Base-by-base conservation (phyloP, 805 yeast species). In the Ogataea paradorogensis region DNA sequence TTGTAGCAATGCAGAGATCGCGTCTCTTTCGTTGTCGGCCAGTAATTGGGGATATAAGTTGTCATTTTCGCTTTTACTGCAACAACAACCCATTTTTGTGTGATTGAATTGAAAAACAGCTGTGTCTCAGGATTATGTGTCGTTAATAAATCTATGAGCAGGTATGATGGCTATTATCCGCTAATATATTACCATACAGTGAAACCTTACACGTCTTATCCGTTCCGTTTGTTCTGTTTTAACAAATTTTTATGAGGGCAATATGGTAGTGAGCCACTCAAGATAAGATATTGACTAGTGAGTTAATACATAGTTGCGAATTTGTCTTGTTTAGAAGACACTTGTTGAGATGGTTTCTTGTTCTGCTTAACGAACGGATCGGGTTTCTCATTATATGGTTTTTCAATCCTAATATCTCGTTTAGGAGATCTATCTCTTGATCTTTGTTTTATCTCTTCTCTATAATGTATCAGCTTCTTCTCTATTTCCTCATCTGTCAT, bases 1-100 rank as follows among this genome's bases (percentile, higher is more conserved):
- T 51, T 88, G 91, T 43, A 93, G 70, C 40, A 93, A 71, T 2
- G 91, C 86, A 7, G 96, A 82, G 33, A 93, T 95, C 22, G 99
- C 99, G 55, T 88, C 96, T 45, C 99, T 76, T 67, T 93, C 99
- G 59, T 91, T 89, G 56, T 93, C 98, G 9, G 96, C 97, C 42
- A 93, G 69, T 38, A 87, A 70, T 27, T 91, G 95, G 47, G 84
- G 91, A 67, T 76, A 82, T 47, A 76, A 67, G 53, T 77, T 79
- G 47, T 77, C 81, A 35, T 75, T 66, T 36, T 70, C 74, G 33
- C 59, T 47, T 62, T 59, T 45, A 58, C 80, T 73, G 49, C 74
- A 72, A 53, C 80, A 72, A 39, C 62, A 59, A 48, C 82, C 82
- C 82, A 76, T 76, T 18, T 13, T 50, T 15, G 15, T 16, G 27